Evolutionary conservation across 78 protist species (phyloP).

Genomic region (Polysphondylium violaceum): DNA sequence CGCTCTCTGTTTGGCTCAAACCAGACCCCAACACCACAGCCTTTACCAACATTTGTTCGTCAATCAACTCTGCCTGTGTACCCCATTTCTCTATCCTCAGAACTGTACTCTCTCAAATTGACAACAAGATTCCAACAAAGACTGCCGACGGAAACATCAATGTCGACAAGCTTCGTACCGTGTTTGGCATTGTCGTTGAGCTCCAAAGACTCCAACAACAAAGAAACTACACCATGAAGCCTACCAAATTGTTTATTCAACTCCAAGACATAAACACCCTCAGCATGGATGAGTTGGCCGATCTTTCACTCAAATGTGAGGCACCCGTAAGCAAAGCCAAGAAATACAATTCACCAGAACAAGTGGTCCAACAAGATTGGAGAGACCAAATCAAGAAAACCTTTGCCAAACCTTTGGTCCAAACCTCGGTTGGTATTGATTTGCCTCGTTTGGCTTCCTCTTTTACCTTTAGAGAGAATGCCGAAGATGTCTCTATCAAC

Average conservation of each 20-base stretch:
- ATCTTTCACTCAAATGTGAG: slow-evolving; percentile 43
- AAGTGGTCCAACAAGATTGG: slow-evolving; percentile 30
- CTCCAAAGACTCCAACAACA: slow-evolving; percentile 64
- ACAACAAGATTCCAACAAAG: slow-evolving; percentile 40
- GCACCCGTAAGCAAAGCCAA: slow-evolving; percentile 43
- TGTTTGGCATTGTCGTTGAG: slow-evolving; percentile 42
- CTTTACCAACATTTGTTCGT: slow-evolving; percentile 7
- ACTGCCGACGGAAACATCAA: slow-evolving; percentile 28
- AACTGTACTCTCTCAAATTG: slow-evolving; percentile 34
- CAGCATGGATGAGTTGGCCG: slow-evolving; percentile 60
- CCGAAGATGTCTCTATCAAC: neutral
- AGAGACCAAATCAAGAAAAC: slow-evolving; percentile 39
- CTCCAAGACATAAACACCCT: slow-evolving; percentile 49
- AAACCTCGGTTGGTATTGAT: slow-evolving; percentile 60
- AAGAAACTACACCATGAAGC: slow-evolving; percentile 39
- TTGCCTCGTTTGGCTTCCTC: slow-evolving; percentile 48
- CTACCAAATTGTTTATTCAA: slow-evolving; percentile 48
- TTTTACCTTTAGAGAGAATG: slow-evolving; percentile 5
- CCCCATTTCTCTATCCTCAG: slow-evolving; percentile 46
- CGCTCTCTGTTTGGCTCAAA: slow-evolving; percentile 32
- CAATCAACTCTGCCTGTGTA: slow-evolving; percentile 47
- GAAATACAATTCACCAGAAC: slow-evolving; percentile 31
- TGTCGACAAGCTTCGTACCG: slow-evolving; percentile 50
- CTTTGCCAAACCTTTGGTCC: slow-evolving; percentile 11
- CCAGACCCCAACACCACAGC: neutral